phyloP scores from a whole-genome alignment of 306 rosid genomes.

The Ormosia emarginata region DNA sequence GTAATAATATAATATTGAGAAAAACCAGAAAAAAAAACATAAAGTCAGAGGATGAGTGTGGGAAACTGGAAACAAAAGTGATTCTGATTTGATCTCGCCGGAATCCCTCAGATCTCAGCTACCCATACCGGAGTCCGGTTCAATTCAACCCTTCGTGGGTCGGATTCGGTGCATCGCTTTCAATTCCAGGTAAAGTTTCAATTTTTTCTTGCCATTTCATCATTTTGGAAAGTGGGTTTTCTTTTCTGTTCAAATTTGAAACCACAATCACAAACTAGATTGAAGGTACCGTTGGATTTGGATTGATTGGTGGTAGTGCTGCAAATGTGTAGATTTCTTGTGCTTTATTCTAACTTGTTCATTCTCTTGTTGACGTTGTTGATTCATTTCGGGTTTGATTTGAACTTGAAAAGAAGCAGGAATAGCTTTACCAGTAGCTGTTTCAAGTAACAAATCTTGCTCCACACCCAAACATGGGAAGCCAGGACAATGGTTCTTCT shows the following conservation, averaged over 20 bases:
- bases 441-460: not conserved
- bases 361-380: not conserved
- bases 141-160: conserved; percentile 3
- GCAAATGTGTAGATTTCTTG: not conserved
- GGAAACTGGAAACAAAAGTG: not conserved
- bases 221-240: conserved; percentile 13
- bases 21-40: not conserved
- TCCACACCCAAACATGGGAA: conserved; percentile 48
- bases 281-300: not conserved
- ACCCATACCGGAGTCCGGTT: not conserved
- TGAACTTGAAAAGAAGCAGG: not conserved
- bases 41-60: no score
- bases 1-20: no score
- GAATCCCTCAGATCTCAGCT: conserved; percentile 18
- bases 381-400: conserved; percentile 19
- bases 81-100: conserved; percentile 11
- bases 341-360: not conserved
- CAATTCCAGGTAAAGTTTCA: conserved; percentile 9
- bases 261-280: not conserved
- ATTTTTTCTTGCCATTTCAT: not conserved
- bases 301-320: not conserved
- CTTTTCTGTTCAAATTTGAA: not conserved
- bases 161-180: not conserved
- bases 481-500: conserved; percentile 46
- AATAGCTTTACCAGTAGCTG: not conserved